phyloP scores from a whole-genome alignment of 345 rosid species.

The Raphanus sativus region DNA sequence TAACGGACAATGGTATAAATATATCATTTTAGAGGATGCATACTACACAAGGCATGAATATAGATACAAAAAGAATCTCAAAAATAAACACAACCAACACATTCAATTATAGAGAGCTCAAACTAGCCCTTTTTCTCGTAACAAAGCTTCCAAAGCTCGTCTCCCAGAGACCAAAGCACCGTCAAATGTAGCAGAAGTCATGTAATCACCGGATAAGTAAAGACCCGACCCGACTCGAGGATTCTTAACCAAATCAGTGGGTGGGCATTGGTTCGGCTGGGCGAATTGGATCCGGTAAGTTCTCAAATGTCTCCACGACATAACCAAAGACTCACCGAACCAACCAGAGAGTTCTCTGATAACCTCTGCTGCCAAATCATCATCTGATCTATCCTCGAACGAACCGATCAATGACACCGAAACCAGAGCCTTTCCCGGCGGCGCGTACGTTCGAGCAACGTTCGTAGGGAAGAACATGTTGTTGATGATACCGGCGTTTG shows the following conservation, averaged over 20 bases:
- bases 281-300: slow-evolving; percentile 73
- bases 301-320: slow-evolving; percentile 71
- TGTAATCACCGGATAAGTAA: slow-evolving; percentile 70
- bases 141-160: slow-evolving; percentile 70
- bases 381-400: slow-evolving; percentile 54
- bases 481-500: slow-evolving; percentile 73
- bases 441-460: slow-evolving; percentile 77
- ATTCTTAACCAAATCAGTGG: slow-evolving; percentile 62
- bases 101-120: background rate
- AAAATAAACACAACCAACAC: background rate
- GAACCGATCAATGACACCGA: slow-evolving; percentile 81
- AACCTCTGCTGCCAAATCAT: slow-evolving; percentile 50
- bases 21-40: background rate
- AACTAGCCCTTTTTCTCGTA: slow-evolving; percentile 40
- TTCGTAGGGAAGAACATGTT: slow-evolving; percentile 91
- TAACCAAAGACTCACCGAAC: slow-evolving; percentile 58
- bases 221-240: slow-evolving; percentile 49
- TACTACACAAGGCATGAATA: background rate
- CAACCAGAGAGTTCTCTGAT: slow-evolving; percentile 62
- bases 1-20: background rate
- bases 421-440: slow-evolving; percentile 61
- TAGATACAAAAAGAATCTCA: slow-evolving; percentile 13
- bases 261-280: slow-evolving; percentile 84
- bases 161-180: slow-evolving; percentile 91
- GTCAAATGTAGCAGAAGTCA: slow-evolving; percentile 84